These are phyloP conservation scores for Amanita molliuscula DNA, from an alignment of 768 basidiomycete species.

Conservation along the genomic window DNA sequence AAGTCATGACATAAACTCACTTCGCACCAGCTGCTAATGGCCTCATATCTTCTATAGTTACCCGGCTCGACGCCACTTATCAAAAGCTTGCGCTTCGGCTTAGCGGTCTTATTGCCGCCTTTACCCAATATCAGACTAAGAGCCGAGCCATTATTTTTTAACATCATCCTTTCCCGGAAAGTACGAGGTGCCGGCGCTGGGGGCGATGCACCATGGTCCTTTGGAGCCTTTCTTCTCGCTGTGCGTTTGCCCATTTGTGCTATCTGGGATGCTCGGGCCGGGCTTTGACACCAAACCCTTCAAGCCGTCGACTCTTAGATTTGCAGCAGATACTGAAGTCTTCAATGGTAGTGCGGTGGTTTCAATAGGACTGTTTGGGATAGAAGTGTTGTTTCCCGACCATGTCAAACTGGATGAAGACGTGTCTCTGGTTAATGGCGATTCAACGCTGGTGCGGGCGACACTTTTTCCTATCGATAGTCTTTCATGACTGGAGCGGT, in stretches of 20 bases:
- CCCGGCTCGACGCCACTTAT: conserved; percentile 2
- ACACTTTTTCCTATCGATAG: not conserved
- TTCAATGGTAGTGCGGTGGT: not conserved
- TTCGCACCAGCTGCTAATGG: conserved; percentile 6
- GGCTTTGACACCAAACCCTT: conserved; percentile 2
- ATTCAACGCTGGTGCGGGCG: not conserved
- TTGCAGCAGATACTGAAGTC: not conserved
- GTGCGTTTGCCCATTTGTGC: not conserved
- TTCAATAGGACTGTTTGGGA: conserved; percentile 2
- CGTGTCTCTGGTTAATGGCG: not conserved
- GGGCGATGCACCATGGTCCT: not conserved
- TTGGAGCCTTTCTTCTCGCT: not conserved
- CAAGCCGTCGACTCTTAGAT: not conserved
- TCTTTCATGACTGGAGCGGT: not conserved
- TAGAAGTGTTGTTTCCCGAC: not conserved
- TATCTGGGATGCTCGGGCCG: not conserved
- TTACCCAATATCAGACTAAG: conserved; percentile 3
- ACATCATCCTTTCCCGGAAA: conserved; percentile 4
- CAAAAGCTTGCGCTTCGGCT: conserved; percentile 4
- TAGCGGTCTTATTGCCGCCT: not conserved
- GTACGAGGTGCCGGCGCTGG: not conserved
- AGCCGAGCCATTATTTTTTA: conserved; percentile 4
- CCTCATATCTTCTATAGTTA: conserved; percentile 3
- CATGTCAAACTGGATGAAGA: not conserved
- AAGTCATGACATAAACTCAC: conserved; percentile 1